These are phyloP conservation scores for Pseudognaphalium luteoalbum DNA, from an alignment of 129 eudicot species.

Conservation along the genomic window DNA sequence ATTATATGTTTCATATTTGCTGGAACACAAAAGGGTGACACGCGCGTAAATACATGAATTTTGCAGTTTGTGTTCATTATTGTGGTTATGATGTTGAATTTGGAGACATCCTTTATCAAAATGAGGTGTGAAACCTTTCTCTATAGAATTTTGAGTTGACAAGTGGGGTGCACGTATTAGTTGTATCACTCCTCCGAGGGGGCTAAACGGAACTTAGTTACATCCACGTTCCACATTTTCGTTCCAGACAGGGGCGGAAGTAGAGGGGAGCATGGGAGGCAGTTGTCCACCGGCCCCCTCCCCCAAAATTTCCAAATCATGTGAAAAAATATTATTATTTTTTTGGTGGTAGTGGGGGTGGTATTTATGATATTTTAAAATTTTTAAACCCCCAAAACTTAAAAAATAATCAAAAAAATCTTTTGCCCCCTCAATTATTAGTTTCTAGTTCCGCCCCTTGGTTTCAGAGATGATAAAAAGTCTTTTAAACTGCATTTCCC, in stretches of 20 bases:
- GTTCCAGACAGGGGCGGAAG: too few species aligned
- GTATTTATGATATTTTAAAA: too few species aligned
- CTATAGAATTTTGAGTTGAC: not conserved
- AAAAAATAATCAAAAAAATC: too few species aligned
- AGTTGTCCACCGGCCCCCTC: too few species aligned
- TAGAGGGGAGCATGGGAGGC: too few species aligned
- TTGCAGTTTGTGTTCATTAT: not conserved
- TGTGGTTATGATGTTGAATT: not conserved
- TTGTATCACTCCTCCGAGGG: slow-evolving; percentile 14
- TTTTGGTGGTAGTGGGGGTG: too few species aligned
- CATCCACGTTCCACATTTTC: slow-evolving; percentile 27
- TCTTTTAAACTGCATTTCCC: slow-evolving; percentile 30
- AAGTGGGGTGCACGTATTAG: slow-evolving; percentile 24
- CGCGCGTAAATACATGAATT: not conserved
- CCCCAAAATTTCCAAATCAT: too few species aligned
- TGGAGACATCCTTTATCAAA: not conserved
- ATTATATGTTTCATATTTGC: not conserved
- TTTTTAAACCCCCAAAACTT: too few species aligned
- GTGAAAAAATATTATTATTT: too few species aligned
- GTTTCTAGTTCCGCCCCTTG: too few species aligned
- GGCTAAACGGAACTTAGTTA: slow-evolving; percentile 29
- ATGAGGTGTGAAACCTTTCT: not conserved
- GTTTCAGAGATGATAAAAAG: not conserved
- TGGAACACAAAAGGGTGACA: not conserved
- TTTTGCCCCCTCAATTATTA: too few species aligned